phyloP scores from a whole-genome alignment of 2,329 filamentous ascomycete species.

The Paecilomyces fulvus region DNA sequence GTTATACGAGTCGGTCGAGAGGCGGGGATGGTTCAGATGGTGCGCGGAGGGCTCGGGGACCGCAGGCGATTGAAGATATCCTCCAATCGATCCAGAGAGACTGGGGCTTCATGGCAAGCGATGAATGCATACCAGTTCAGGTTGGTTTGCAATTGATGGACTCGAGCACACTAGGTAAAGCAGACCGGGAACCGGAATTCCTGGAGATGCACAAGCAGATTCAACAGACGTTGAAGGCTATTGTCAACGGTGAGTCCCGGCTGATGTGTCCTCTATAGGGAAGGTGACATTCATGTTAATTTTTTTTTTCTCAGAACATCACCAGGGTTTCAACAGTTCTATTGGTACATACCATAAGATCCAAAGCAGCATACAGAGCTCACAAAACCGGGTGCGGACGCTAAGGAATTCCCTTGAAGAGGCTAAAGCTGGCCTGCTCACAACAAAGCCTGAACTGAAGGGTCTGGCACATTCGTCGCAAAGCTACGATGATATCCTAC shows the following conservation, averaged over 20 bases:
- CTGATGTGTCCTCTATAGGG: not conserved
- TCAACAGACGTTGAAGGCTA: conserved; percentile 85
- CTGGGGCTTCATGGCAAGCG: conserved; percentile 86
- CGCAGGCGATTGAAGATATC: conserved; percentile 44
- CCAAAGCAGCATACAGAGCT: conserved; percentile 81
- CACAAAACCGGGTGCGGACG: conserved; percentile 73
- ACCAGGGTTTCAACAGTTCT: conserved; percentile 98
- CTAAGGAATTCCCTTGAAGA: conserved; percentile 75
- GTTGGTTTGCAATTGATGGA: conserved; percentile 93
- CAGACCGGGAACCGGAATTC: conserved; percentile 80
- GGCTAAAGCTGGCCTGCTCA: conserved; percentile 72
- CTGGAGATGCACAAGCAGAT: conserved; percentile 74
- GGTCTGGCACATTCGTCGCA: conserved; percentile 81
- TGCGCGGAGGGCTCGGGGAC: conserved; percentile 12
- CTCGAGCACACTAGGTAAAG: conserved; percentile 82
- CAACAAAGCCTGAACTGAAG: conserved; percentile 82
- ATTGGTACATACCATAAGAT: conserved; percentile 99
- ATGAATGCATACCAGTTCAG: conserved; percentile 85
- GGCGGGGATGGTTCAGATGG: conserved; percentile 14
- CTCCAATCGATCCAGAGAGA: conserved; percentile 77
- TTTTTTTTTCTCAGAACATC: conserved; percentile 57
- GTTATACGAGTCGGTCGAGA: conserved; percentile 14
- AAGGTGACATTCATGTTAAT: conserved; percentile 4
- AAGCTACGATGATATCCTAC: conserved; percentile 81
- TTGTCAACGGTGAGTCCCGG: conserved; percentile 62